A percentile compares a stretch with the other conserved stretches of the same genome.
Evolutionary conservation across 306 rosid species (phyloP).

Genomic region (Trifolium dubium): DNA sequence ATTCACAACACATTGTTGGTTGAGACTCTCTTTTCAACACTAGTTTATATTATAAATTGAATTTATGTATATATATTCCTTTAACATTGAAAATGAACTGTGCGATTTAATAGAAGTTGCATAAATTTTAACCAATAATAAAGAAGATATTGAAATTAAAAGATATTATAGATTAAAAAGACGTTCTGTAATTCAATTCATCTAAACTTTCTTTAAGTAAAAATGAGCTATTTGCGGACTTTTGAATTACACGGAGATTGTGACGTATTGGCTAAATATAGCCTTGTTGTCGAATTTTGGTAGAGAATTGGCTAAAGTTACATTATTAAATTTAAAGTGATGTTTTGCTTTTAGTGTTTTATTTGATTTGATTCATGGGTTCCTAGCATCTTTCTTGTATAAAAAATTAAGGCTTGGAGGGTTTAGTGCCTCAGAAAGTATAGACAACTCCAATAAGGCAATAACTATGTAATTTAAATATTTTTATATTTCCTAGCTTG

Average conservation of each 20-base stretch:
- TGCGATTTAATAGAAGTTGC: no score
- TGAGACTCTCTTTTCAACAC: no score
- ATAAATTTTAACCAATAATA: no score
- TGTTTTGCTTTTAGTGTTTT: constrained; percentile 43
- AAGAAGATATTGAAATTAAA: no score
- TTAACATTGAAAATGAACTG: no score
- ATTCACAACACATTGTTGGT: no score
- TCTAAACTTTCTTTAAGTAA: no score
- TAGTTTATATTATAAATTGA: no score
- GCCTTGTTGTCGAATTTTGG: constrained; percentile 38
- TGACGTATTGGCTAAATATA: neutral
- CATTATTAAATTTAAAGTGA: constrained; percentile 33
- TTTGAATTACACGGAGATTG: constrained; percentile 18
- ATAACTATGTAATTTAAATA: constrained; percentile 30
- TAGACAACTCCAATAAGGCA: constrained; percentile 49
- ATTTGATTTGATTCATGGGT: constrained; percentile 36
- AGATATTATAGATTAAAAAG: no score
- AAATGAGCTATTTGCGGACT: neutral
- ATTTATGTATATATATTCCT: no score
- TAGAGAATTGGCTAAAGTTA: constrained; percentile 22
- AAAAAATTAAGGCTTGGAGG: constrained; percentile 40
- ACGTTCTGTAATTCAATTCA: no score
- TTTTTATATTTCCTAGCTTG: neutral
- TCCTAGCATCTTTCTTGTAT: constrained; percentile 33
- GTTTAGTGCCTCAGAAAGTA: constrained; percentile 67